Evolutionary conservation across 129 eudicot species (phyloP), one percentile per base, ranked within the genome.

Genomic region (Pulicaria dysenterica): DNA sequence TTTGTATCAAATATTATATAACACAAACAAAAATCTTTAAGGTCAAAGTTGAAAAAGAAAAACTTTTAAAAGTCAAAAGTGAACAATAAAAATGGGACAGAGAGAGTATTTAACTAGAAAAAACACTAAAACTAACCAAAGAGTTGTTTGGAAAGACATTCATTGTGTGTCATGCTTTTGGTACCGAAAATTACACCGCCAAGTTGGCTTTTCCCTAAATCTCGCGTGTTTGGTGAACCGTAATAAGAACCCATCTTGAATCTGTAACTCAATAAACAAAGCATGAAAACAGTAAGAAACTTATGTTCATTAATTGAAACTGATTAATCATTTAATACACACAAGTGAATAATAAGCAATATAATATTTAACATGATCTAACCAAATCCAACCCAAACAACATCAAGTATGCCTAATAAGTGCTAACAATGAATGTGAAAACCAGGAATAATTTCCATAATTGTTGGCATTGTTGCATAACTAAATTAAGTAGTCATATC

Each of bases 121-220:
- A 55, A 2, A 44, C 55, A 46, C 13, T 47, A 7, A 44, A 14
- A 83, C 98, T 75, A 41, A 92, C 98, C 98, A 73, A 92, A 87
- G 31, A 92, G 83, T 77, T 92, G 96, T 47, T 81, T 85, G 58
- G 40, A 15, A 19, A 89, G 88, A 60, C 98, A 89, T 73, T 92
- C 96, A 2, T 73, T 61, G 17, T 83, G 73, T 31, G 96, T 89
- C 66, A 7, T 74, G 19, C 73, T 66, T 10, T 75, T 88, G 82
- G 85, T 69, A 41, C 98, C 98, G 53, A 89, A 92, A 77, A 89
- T 82, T 17, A 89, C 94, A 56, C 94, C 95, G 8, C 98, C 96
- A 42, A 92, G 89, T 15, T 86, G 85, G 17, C 19, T 64, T 51
- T 83, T 89, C 24, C 19, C 64, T 81, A 92, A 62, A 75, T 82